phyloP scores from a whole-genome alignment of 371 early-diverging fungal genomes.

The Zychaea mexicana region DNA sequence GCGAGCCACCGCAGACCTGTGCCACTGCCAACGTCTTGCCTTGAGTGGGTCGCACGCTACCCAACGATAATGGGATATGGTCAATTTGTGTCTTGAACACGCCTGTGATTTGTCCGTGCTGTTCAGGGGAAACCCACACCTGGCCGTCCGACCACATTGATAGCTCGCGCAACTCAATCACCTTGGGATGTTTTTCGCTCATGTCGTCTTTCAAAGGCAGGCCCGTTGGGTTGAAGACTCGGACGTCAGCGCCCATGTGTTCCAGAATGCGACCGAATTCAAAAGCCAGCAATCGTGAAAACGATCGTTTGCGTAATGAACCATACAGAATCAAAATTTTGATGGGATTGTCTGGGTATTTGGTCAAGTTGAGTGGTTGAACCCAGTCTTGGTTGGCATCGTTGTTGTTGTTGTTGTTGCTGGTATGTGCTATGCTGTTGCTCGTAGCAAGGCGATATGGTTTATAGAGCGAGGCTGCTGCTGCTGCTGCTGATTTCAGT shows the following conservation, averaged over 20 bases:
- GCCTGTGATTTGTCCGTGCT: neutral
- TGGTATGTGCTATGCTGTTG: neutral
- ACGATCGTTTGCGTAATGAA: neutral
- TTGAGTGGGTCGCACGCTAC: neutral
- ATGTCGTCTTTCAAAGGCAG: neutral
- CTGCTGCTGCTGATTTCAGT: neutral
- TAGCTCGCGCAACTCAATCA: neutral
- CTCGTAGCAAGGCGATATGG: neutral
- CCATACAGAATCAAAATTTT: neutral
- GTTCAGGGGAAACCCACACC: neutral
- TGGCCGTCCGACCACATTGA: neutral
- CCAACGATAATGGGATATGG: neutral
- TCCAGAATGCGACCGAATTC: neutral
- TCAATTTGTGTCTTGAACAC: neutral
- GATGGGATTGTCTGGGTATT: neutral
- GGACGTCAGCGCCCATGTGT: neutral
- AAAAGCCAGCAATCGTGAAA: neutral
- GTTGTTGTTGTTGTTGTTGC: neutral
- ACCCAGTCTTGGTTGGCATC: too few species aligned
- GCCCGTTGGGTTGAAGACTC: neutral
- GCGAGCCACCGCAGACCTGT: neutral
- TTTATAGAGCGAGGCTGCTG: neutral
- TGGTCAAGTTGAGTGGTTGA: neutral
- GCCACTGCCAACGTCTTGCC: neutral
- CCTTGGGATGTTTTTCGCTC: neutral